Base-by-base conservation (phyloP, 2,329 filamentous ascomycete species). In the Scorias spongiosa region DNA sequence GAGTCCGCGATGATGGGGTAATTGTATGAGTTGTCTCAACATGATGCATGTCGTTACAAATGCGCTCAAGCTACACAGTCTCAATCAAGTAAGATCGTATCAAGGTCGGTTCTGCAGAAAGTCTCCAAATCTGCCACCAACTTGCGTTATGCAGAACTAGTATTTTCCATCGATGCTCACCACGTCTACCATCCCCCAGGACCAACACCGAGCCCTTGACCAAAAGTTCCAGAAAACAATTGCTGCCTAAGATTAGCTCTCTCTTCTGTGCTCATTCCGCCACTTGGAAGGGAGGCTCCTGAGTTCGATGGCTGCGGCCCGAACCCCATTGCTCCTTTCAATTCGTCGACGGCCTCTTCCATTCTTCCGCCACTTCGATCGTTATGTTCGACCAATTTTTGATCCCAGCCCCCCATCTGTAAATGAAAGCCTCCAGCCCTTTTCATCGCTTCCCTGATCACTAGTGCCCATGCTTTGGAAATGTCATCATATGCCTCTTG, bases 401-500 rank as follows among this genome's bases (percentile, higher is more conserved):
- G 80, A 56, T 96, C 89, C 91, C 91, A 98, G 46, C 84, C 84
- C 43, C 84, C 87, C 40, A 86, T 84, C 56, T 94, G 84, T 51
- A 98, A 60, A 51, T 85, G 79, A 55, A 96, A 91, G 29, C 91
- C 91, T 26, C 86, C 88, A 10, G 86, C 89, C 52, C 84, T 76
- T 68, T 96, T 96, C 17, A 83, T 80, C 2, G 87, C 86, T 63
- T 98, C 91, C 48, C 80, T 81, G 53, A 98, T 83, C 41, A 94
- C 89, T 52, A 93, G 64, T 12, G 85, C 80, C 91, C 91, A 98
- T 1, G 91, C 91, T 57, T 82, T 86, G 20, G 85, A 81, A 50
- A 98, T 88, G 59, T 96, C 91, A 56, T 98, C 89, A 59, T 98
- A 98, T 6, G 89, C 88, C 50, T 86, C 86, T 52, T 94, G 82